These are phyloP conservation scores for Pseudopediastrum boryanum DNA, from an alignment of 139 green algal species.

Conservation along the genomic window DNA sequence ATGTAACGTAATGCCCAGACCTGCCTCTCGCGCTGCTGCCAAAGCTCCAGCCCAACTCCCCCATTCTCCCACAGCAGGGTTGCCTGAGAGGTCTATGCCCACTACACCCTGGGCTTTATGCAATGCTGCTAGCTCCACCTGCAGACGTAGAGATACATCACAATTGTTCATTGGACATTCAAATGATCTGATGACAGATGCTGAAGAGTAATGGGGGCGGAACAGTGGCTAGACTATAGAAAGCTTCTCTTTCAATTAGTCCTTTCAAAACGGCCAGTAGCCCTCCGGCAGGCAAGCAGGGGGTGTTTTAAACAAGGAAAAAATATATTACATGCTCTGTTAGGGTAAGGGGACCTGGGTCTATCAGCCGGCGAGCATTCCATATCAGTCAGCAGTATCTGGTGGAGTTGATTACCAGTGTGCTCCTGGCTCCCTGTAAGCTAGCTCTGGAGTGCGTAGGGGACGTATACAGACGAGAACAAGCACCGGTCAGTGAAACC, in stretches of 20 bases:
- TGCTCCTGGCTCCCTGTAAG: too few species aligned
- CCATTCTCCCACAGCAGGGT: slow-evolving; percentile 70
- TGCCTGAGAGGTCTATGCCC: slow-evolving; percentile 80
- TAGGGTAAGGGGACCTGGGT: too few species aligned
- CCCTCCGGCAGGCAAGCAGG: too few species aligned
- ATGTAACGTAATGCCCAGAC: slow-evolving; percentile 76
- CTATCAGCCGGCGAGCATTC: too few species aligned
- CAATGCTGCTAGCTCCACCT: slow-evolving; percentile 58
- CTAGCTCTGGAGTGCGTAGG: too few species aligned
- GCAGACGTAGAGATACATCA: not conserved
- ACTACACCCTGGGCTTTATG: slow-evolving; percentile 49
- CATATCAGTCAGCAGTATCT: too few species aligned
- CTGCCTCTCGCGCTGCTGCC: slow-evolving; percentile 46
- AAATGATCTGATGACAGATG: not conserved
- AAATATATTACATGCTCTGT: too few species aligned
- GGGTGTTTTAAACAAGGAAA: too few species aligned
- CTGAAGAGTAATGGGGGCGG: not conserved
- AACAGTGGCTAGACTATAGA: not conserved
- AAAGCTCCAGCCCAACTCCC: slow-evolving; percentile 61
- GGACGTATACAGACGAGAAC: too few species aligned
- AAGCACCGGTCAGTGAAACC: too few species aligned
- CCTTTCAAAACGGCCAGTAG: not conserved
- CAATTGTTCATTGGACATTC: not conserved
- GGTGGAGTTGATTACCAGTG: too few species aligned
- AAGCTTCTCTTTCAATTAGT: not conserved